Evolutionary conservation across 2,329 filamentous ascomycete genomes (phyloP).

Genomic region (Epichloe amarillans): DNA sequence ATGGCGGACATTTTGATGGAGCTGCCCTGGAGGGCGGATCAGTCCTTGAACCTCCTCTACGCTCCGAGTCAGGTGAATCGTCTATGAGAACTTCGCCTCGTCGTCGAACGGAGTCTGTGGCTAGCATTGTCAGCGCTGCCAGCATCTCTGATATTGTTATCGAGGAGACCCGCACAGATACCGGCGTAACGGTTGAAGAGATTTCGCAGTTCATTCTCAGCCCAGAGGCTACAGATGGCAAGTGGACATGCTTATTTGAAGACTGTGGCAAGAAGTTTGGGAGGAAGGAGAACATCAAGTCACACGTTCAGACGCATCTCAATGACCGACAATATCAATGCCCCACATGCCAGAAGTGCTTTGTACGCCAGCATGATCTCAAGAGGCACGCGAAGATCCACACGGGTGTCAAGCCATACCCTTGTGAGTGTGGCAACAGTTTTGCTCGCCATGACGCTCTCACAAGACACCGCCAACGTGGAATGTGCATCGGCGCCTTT

Average conservation of each 20-base stretch:
- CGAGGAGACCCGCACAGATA: slow-evolving; percentile 56
- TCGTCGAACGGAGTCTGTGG: slow-evolving; percentile 45
- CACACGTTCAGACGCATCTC: slow-evolving; percentile 93
- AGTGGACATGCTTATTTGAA: slow-evolving; percentile 65
- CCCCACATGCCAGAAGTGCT: slow-evolving; percentile 86
- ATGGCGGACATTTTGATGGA: slow-evolving; percentile 22
- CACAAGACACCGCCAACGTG: slow-evolving; percentile 84
- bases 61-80: slow-evolving; percentile 8
- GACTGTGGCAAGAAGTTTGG: slow-evolving; percentile 83
- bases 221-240: slow-evolving; percentile 58
- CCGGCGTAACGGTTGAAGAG: slow-evolving; percentile 77
- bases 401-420: slow-evolving; percentile 88
- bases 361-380: slow-evolving; percentile 91
- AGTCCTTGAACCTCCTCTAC: slow-evolving; percentile 20
- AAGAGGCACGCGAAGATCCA: slow-evolving; percentile 98
- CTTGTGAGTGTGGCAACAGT: slow-evolving; percentile 84
- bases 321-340: slow-evolving; percentile 93
- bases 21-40: slow-evolving; percentile 29
- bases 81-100: slow-evolving; percentile 23
- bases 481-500: slow-evolving; percentile 93
- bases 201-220: slow-evolving; percentile 63
- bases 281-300: slow-evolving; percentile 98
- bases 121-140: slow-evolving; percentile 42
- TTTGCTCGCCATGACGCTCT: slow-evolving; percentile 93
- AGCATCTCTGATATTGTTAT: slow-evolving; percentile 51